Evolutionary conservation across 768 basidiomycete genomes (phyloP).

Genomic region (Kwoniella mangroviensis): DNA sequence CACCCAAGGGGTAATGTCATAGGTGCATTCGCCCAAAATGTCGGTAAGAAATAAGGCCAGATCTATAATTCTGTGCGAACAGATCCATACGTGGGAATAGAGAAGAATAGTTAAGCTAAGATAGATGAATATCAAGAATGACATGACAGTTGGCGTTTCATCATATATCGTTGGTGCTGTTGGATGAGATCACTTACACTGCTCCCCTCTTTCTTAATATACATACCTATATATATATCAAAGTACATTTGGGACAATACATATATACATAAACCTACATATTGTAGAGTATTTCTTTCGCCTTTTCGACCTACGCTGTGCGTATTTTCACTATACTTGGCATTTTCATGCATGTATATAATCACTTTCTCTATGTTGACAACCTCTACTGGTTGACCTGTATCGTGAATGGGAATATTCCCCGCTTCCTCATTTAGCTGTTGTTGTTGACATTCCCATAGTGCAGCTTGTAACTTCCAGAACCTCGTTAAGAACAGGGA

Average conservation of each 20-base stretch:
- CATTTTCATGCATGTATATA: background rate
- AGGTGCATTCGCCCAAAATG: slow-evolving; percentile 27
- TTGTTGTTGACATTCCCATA: no score
- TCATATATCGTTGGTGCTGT: no score
- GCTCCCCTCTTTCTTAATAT: no score
- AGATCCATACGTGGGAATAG: background rate
- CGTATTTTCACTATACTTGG: background rate
- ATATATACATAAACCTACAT: background rate
- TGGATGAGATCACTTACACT: no score
- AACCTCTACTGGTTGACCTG: background rate
- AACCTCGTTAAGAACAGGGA: background rate
- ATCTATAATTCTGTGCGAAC: background rate
- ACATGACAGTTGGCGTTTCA: background rate
- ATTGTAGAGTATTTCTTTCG: background rate
- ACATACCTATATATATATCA: no score
- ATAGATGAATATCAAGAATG: background rate
- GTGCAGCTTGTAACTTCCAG: background rate
- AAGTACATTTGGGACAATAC: background rate
- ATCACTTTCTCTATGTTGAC: background rate
- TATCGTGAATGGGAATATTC: no score
- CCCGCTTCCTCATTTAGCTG: no score
- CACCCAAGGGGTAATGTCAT: slow-evolving; percentile 29
- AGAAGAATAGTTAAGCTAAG: background rate
- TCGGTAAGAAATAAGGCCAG: slow-evolving; percentile 11
- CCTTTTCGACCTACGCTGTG: background rate